Evolutionary conservation across 495 filamentous ascomycete species (phyloP).

Genomic region (Tuber borchii): DNA sequence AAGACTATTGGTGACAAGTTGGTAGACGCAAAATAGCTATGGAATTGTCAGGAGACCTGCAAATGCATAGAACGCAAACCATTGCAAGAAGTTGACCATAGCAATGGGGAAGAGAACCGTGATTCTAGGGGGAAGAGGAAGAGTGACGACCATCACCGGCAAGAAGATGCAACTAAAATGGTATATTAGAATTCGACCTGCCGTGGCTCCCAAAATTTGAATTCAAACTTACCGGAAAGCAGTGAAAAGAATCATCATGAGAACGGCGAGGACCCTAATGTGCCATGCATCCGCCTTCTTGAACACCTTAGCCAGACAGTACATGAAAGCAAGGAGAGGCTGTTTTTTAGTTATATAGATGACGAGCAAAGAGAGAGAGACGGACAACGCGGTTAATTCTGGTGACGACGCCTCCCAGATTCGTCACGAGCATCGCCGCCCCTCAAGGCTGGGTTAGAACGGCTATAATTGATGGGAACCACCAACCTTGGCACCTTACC

Average conservation of each 20-base stretch:
- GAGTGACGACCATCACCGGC: slow-evolving; percentile 88
- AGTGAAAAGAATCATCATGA: slow-evolving; percentile 68
- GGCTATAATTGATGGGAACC: too few relatives aligned
- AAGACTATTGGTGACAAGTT: slow-evolving; percentile 76
- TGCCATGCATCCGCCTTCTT: slow-evolving; percentile 84
- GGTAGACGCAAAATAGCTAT: slow-evolving; percentile 89
- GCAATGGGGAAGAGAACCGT: slow-evolving; percentile 60
- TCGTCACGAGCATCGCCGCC: too few relatives aligned
- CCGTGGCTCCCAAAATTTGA: slow-evolving; percentile 1
- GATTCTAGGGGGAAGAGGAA: slow-evolving; percentile 71
- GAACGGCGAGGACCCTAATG: slow-evolving; percentile 64
- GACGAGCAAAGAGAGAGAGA: too few relatives aligned
- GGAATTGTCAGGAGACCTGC: slow-evolving; percentile 74
- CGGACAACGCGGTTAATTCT: too few relatives aligned
- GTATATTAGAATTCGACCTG: slow-evolving; percentile 13
- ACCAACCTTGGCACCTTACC: too few relatives aligned
- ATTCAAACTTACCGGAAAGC: slow-evolving; percentile 58
- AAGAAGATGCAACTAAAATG: slow-evolving; percentile 68
- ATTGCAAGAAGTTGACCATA: slow-evolving; percentile 70
- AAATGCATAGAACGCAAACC: slow-evolving; percentile 97
- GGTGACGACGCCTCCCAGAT: too few relatives aligned
- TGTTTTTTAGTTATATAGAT: too few relatives aligned
- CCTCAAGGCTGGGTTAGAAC: too few relatives aligned
- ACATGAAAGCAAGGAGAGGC: slow-evolving; percentile 70
- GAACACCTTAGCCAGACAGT: slow-evolving; percentile 83